Base-by-base conservation (phyloP, 108 stramenopile genomes). In the Pseudonitzschia delicatissima region DNA sequence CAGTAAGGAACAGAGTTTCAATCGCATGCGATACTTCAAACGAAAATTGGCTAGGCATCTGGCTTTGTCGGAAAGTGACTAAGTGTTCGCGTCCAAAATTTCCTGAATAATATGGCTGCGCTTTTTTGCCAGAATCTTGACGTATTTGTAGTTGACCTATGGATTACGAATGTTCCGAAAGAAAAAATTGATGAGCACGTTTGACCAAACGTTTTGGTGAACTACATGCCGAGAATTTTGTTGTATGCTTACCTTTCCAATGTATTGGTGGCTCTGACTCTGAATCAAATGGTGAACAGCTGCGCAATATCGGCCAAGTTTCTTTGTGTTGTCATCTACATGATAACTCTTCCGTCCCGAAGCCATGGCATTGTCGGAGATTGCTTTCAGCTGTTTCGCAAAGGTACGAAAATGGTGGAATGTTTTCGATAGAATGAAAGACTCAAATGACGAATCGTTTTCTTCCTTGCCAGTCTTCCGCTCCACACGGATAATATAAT, bases 1-100 rank as follows among this genome's bases (percentile, higher is more conserved):
- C 83, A 26, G 71, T 69, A 60, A 81, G 63, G 60, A 85, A 81
- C 2, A 85, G 78, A 11, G 68, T 76, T 67, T 78, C 68, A n/a
- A 85, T 60, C 2, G 66, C 39, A 18, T 64, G 21, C 15, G 77
- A 77, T 21, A 81, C 70, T 45, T 67, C 61, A 12, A 33, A 15
- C 21, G 74, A 44, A n/a, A 77, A 67, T 32, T 36, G 25, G 13
- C 23, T 42, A 39, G 37, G n/a, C 60, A 5, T 40, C 39, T 44
- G 44, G 23, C 9, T 66, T 13, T 15, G 45, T 34, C 23, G 83
- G 83, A 61, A 73, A 81, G 34, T 75, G 39, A 28, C 31, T 66
- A 20, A 76, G 37, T 0, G 79, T n/a, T 78, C 13, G 71, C 59
- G 12, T 75, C 80, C 62, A 85, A 69, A 7, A 79, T 64, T 52